Evolutionary conservation across 495 filamentous ascomycete species (phyloP).

Genomic region (Penicillium egyptiacum): DNA sequence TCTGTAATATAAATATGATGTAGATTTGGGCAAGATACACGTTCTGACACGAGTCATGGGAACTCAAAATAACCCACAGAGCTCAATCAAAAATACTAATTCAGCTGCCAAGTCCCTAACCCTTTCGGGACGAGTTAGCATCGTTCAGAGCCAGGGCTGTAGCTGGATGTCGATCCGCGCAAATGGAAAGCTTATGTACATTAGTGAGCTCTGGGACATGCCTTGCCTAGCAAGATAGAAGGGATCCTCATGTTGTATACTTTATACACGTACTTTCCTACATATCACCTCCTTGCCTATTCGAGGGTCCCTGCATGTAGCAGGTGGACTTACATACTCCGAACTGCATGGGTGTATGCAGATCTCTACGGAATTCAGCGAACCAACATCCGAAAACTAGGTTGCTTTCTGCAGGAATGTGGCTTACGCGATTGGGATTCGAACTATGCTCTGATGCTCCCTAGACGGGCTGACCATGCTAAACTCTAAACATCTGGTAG

Average conservation of each 20-base stretch:
- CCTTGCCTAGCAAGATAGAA: conserved; percentile 3
- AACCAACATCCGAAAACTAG: conserved; percentile 7
- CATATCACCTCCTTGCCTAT: conserved; percentile 10
- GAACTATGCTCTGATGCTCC: conserved; percentile 16
- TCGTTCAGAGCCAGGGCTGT: not conserved
- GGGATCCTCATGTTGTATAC: not conserved
- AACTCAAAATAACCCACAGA: not conserved
- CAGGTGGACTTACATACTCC: conserved; percentile 10
- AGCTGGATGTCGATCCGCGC: not conserved
- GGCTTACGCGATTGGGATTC: conserved; percentile 20
- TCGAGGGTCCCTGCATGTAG: conserved; percentile 12
- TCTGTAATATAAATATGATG: not conserved
- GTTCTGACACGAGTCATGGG: conserved; percentile 6
- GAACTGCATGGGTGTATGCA: conserved; percentile 8
- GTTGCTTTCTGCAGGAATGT: conserved; percentile 10
- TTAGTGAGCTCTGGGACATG: not conserved
- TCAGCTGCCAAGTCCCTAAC: conserved; percentile 3
- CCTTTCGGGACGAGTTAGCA: not conserved
- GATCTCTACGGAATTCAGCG: conserved; percentile 12
- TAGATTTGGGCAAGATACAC: not conserved
- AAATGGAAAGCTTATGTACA: conserved; percentile 6
- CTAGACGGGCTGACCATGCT: conserved; percentile 3
- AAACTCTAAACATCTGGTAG: conserved; percentile 7
- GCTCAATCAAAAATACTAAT: not conserved
- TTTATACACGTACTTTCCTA: not conserved